These are phyloP conservation scores for Microbotryum scabiosae DNA, from an alignment of 1,284 basidiomycete genomes.

Conservation along the genomic window DNA sequence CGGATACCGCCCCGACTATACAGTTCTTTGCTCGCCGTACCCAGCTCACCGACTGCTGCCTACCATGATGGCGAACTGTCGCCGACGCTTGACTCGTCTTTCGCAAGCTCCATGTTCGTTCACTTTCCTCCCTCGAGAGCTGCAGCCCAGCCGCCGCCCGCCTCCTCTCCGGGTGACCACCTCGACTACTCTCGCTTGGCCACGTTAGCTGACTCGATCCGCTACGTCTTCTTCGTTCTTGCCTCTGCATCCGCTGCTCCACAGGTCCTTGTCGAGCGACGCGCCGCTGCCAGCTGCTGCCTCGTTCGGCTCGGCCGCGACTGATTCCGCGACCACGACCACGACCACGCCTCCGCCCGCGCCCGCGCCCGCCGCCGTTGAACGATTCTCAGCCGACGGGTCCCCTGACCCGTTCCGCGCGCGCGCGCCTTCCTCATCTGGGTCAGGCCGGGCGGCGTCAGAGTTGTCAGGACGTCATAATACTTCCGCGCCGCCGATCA, in stretches of 20 bases:
- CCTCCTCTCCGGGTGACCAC: neutral
- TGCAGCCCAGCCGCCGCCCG: neutral
- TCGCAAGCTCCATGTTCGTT: conserved; percentile 29
- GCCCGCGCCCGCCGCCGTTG: no score
- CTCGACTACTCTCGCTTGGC: neutral
- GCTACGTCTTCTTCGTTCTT: neutral
- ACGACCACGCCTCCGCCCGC: no score
- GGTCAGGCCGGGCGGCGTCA: no score
- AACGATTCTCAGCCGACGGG: no score
- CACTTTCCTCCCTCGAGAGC: neutral
- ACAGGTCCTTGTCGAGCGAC: neutral
- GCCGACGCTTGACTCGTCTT: conserved; percentile 29
- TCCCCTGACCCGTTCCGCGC: no score
- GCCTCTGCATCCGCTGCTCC: neutral
- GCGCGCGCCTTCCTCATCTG: no score
- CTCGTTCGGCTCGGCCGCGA: neutral
- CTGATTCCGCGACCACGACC: no score
- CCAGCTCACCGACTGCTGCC: conserved; percentile 20
- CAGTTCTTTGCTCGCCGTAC: neutral
- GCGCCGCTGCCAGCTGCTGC: neutral
- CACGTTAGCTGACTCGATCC: neutral
- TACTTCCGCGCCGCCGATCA: no score
- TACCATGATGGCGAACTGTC: conserved; percentile 27
- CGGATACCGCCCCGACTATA: no score
- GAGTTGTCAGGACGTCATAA: no score